These are phyloP conservation scores for Colletotrichum liriopes DNA, from an alignment of 2,329 filamentous ascomycete species.

Conservation along the genomic window DNA sequence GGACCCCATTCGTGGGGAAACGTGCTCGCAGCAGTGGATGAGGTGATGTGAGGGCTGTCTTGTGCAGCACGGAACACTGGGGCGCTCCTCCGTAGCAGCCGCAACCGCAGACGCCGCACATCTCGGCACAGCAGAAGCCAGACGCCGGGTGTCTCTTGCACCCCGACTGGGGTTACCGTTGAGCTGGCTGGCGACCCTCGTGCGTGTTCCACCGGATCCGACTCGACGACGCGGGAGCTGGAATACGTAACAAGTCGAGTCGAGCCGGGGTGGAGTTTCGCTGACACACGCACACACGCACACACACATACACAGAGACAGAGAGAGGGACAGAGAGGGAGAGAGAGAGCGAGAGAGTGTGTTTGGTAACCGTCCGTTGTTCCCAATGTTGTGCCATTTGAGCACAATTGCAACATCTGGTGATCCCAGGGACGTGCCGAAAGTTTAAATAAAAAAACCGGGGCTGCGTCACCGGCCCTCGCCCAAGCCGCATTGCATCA, in stretches of 20 bases:
- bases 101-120: neutral
- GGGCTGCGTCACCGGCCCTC: conserved; percentile 6
- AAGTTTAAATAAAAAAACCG: conserved; percentile 33
- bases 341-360: neutral
- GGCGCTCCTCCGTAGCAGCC: conserved; percentile 15
- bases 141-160: neutral
- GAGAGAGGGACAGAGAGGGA: too few relatives aligned
- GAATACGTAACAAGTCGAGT: neutral
- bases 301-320: too few relatives aligned
- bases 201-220: neutral
- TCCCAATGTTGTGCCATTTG: conserved; percentile 20
- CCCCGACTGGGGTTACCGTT: neutral
- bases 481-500: conserved; percentile 9
- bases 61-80: conserved; percentile 25
- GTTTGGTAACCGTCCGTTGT: conserved; percentile 13
- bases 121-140: conserved; percentile 6
- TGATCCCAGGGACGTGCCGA: conserved; percentile 32
- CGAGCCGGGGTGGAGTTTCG: neutral
- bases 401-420: conserved; percentile 25
- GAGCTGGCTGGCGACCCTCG: neutral
- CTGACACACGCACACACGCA: conserved; percentile 2
- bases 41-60: conserved; percentile 29
- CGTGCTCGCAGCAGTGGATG: conserved; percentile 43
- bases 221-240: neutral
- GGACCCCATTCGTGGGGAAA: conserved; percentile 34